Base-by-base conservation (phyloP, 1,139 yeast genomes). In the Eremothecium gossypii region DNA sequence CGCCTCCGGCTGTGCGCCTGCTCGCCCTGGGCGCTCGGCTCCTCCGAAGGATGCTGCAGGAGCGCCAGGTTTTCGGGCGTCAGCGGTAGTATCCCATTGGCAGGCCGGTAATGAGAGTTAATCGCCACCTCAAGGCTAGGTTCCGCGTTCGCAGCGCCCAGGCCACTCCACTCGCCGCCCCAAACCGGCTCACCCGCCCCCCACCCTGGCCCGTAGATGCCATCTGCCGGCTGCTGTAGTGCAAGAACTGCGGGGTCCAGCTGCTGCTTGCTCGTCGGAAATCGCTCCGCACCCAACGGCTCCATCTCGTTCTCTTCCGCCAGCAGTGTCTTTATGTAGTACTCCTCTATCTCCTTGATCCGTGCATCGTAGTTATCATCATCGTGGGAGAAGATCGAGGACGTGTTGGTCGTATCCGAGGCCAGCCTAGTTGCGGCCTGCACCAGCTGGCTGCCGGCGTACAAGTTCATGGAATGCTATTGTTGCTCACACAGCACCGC, bases 341-440 rank as follows among this genome's bases (percentile, higher is more conserved):
- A 57, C 30, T 55, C 61, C 42, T 60, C 64, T n/a, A 60, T 56
- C 42, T 60, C 64, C 34, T 50, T 52, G 23, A 60, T 50, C 40
- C 51, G 45, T 14, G 46, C 33, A 30, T 50, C 55, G 39, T 57
- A 57, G 12, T 50, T 51, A 31, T 44, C 49, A 31, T 47, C 45
- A 17, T 47, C 49, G 27, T 45, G 45, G 10, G 61, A 54, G 42
- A 55, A 55, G 8, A 56, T 45, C 5, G 61, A 56, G 12, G 60
- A 57, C 3, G 54, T 44, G 23, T 49, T 49, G 4, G 55, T 50
- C 23, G 23, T 17, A 17, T 17, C 23, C 23, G 23, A 17, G 3
- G 23, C 23, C 23, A 17, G 23, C 23, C 23, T 17, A 4, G 23
- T 17, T 17, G 23, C 23, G 23, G 23, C 23, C 23, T 17, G 23